Evolutionary conservation across 805 yeast genomes (phyloP), one percentile per base, ranked within the genome.

Genomic region (Candida khao-thaluensis): DNA sequence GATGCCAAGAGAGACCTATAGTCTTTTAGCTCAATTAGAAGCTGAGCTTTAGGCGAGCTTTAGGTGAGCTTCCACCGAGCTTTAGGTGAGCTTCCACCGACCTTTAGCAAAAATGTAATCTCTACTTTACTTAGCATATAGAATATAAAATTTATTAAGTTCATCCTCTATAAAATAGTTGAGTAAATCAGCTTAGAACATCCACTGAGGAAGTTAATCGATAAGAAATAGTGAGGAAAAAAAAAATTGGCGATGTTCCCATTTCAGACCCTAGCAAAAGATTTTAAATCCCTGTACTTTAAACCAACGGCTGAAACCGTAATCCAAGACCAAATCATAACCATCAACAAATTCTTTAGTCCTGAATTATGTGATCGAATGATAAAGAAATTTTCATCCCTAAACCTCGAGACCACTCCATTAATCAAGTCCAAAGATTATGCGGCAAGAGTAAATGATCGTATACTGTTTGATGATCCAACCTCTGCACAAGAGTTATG

Each of bases 1-100:
- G 57, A 87, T 90, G 95, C 95, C 96, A 7, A 64, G 83, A 42
- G 95, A 87, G 51, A 81, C 87, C 0, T 87, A 85, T 57, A 79
- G 85, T 49, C 72, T 79, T 29, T 66, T 85, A 53, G 79, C 84
- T 22, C 77, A 74, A 45, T 62, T 85, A 42, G 95, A 85, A 56
- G 56, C 71, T 12, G 66, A 36, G 18, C 35, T 47, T 16, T 43
- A 47, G n/a, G n/a, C n/a, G n/a, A n/a, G n/a, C n/a, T n/a, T n/a
- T n/a, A n/a, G n/a, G n/a, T n/a, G n/a, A n/a, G n/a, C n/a, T n/a
- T n/a, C n/a, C n/a, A n/a, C n/a, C n/a, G n/a, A n/a, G n/a, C n/a
- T n/a, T n/a, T n/a, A n/a, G n/a, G n/a, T n/a, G n/a, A n/a, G n/a
- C n/a, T n/a, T n/a, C n/a, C n/a, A n/a, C n/a, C n/a, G n/a, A n/a